Conservation (phyloP, 805 yeast genomes). For the Priceomyces fermenticarens region DNA sequence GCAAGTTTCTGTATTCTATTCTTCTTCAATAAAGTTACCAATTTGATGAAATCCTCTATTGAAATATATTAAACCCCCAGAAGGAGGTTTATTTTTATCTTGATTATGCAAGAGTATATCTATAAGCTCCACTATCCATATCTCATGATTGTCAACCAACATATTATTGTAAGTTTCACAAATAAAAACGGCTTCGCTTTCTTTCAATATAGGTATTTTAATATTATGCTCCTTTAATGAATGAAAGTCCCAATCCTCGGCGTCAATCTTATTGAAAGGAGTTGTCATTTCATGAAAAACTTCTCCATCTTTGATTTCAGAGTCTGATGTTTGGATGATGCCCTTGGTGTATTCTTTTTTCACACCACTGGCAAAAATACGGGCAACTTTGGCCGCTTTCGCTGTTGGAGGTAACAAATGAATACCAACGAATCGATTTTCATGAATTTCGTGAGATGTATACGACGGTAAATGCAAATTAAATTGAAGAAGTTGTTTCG, state of each 20-base stretch:
- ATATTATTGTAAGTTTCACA: constrained; percentile 56
- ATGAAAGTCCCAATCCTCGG: constrained; percentile 31
- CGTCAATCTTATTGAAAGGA: constrained; percentile 48
- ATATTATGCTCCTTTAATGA: constrained; percentile 14
- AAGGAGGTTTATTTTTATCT: constrained; percentile 16
- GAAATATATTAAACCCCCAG: constrained; percentile 68
- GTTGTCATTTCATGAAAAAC: constrained; percentile 44
- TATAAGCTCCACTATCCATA: constrained; percentile 80
- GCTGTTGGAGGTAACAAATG: constrained; percentile 68
- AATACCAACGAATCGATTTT: constrained; percentile 58
- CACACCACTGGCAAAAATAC: constrained; percentile 57
- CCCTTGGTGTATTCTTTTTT: constrained; percentile 48
- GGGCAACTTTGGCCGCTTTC: constrained; percentile 56
- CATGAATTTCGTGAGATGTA: constrained; percentile 66
- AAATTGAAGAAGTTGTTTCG: constrained; percentile 77
- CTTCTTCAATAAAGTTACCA: constrained; percentile 27
- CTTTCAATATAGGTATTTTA: constrained; percentile 53
- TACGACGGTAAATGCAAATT: constrained; percentile 84
- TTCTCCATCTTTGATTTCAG: constrained; percentile 29
- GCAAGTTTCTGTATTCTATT: neutral
- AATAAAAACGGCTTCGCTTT: constrained; percentile 59
- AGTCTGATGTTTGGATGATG: constrained; percentile 24
- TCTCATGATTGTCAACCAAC: constrained; percentile 78
- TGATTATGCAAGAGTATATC: constrained; percentile 44
- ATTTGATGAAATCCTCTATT: constrained; percentile 56